Conservation (phyloP, 257 asterid species). For the Solanum ahanhuiri region DNA sequence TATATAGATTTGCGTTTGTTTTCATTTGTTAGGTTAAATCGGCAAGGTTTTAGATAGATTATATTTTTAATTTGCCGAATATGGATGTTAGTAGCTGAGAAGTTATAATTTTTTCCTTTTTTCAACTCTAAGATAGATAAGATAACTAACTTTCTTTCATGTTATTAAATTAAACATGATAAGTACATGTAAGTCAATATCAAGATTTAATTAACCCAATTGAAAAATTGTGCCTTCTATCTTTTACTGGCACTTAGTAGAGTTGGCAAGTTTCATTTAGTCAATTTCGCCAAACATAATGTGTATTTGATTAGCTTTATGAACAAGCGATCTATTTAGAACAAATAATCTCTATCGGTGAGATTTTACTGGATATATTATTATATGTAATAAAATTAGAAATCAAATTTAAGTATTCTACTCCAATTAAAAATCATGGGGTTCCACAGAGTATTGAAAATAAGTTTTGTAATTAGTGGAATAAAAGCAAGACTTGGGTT, state of each 20-base stretch:
- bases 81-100: not conserved
- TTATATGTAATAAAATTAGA: not conserved
- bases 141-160: not conserved
- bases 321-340: not conserved
- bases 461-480: conserved; percentile 1
- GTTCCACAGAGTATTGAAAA: not conserved
- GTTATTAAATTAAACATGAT: not conserved
- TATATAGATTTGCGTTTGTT: not conserved
- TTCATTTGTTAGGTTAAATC: not conserved
- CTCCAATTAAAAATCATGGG: not conserved
- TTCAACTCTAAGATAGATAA: not conserved
- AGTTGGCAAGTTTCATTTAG: not conserved
- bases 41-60: not conserved
- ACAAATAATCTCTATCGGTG: too few relatives aligned
- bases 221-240: not conserved
- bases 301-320: not conserved
- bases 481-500: conserved; percentile 19
- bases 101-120: not conserved
- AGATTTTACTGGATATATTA: too few relatives aligned
- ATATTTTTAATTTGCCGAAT: not conserved
- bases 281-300: not conserved
- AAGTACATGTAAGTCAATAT: not conserved
- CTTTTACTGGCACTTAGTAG: not conserved
- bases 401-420: not conserved
- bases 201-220: not conserved